Evolutionary conservation across 2,329 filamentous ascomycete genomes (phyloP).

Genomic region (Hypoxylon sp.): DNA sequence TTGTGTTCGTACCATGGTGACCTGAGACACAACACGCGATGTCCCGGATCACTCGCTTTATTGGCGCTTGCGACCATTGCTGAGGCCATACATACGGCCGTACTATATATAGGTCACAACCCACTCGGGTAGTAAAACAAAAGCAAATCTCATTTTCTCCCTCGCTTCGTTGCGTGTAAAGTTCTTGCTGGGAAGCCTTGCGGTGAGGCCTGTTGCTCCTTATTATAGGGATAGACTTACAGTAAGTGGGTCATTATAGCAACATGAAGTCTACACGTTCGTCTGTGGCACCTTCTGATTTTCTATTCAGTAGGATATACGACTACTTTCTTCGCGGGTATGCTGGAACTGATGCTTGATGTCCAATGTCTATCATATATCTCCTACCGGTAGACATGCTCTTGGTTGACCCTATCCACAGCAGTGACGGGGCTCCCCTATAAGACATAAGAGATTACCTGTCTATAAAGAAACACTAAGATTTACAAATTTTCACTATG

Average conservation of each 20-base stretch:
- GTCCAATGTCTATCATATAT: background rate
- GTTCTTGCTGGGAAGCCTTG: background rate
- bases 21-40: conserved; percentile 20
- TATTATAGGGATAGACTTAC: background rate
- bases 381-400: background rate
- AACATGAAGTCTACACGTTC: background rate
- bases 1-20: background rate
- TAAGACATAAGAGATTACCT: background rate
- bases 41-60: background rate
- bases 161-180: background rate
- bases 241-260: background rate
- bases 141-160: background rate
- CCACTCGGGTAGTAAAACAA: background rate
- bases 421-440: background rate
- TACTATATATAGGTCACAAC: background rate
- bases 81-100: conserved; percentile 12
- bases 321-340: background rate
- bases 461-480: background rate
- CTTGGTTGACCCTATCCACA: background rate
- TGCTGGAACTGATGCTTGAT: background rate
- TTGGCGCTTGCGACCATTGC: background rate
- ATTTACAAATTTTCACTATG: background rate
- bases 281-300: background rate
- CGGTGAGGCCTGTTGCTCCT: background rate
- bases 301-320: background rate